These are phyloP conservation scores for Fusarium chaquense DNA, from an alignment of 2,329 filamentous ascomycete genomes.

Conservation along the genomic window DNA sequence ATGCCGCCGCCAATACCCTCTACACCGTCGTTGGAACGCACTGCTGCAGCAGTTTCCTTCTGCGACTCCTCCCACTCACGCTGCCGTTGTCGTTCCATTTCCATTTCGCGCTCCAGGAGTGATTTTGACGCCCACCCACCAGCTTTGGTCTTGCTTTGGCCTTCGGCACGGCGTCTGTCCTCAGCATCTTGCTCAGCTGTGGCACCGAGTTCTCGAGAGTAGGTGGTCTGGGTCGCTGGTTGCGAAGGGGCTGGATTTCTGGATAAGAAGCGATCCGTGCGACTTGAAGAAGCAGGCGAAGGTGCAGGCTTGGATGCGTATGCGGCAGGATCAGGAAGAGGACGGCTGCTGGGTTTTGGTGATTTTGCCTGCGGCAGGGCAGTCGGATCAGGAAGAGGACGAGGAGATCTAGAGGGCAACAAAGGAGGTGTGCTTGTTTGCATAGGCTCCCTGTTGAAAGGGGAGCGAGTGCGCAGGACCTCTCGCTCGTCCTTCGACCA, in stretches of 20 bases:
- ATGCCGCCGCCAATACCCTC: constrained; percentile 76
- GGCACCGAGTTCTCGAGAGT: constrained; percentile 66
- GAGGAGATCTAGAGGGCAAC: constrained; percentile 51
- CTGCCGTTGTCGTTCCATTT: constrained; percentile 80
- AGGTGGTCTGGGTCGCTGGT: constrained; percentile 59
- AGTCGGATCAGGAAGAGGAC: constrained; percentile 67
- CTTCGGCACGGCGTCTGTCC: constrained; percentile 68
- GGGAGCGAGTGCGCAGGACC: constrained; percentile 67
- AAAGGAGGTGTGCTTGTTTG: constrained; percentile 45
- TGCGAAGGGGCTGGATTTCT: constrained; percentile 64
- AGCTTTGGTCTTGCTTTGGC: constrained; percentile 71
- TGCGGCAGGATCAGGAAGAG: constrained; percentile 40
- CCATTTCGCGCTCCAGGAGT: constrained; percentile 83
- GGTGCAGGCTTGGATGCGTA: constrained; percentile 31
- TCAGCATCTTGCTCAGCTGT: constrained; percentile 73
- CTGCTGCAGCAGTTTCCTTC: constrained; percentile 69
- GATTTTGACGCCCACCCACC: constrained; percentile 75
- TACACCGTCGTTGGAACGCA: constrained; percentile 63
- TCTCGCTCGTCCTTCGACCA: constrained; percentile 75
- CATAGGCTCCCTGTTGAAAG: constrained; percentile 55
- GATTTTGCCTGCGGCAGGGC: constrained; percentile 36
- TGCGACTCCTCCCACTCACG: constrained; percentile 84
- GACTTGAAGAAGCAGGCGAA: constrained; percentile 51
- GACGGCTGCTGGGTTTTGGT: constrained; percentile 29
- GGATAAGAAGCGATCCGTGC: constrained; percentile 70